Percentiles rank a stretch among this genome's conserved stretches.
phyloP scores from a whole-genome alignment of 345 rosid genomes.

The Populus alba region DNA sequence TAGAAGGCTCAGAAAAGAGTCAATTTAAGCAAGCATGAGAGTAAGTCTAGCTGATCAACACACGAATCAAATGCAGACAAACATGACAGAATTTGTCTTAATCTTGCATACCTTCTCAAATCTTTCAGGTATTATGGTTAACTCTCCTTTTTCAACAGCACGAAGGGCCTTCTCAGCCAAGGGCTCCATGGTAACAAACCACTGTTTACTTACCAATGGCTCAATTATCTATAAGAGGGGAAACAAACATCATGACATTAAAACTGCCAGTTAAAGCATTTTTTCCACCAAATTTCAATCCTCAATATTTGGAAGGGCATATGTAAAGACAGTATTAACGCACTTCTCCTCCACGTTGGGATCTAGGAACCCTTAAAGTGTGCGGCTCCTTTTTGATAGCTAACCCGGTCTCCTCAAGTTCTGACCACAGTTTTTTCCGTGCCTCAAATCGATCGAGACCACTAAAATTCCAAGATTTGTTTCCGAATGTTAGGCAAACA shows the following conservation, averaged over 20 bases:
- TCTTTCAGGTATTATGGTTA: conserved; percentile 86
- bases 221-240: conserved; percentile 63
- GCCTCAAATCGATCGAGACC: conserved; percentile 95
- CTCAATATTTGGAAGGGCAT: conserved; percentile 11
- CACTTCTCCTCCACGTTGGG: conserved; percentile 99
- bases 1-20: not conserved
- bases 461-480: conserved; percentile 39
- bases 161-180: conserved; percentile 93
- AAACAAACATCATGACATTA: conserved; percentile 11
- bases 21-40: not conserved
- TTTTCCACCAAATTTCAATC: not conserved
- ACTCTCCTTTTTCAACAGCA: conserved; percentile 73
- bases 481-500: conserved; percentile 14
- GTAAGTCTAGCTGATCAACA: not conserved
- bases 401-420: conserved; percentile 87
- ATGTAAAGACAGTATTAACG: conserved; percentile 19
- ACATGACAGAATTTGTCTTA: not conserved
- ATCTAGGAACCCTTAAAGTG: conserved; percentile 81
- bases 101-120: conserved; percentile 73
- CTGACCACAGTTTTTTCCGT: conserved; percentile 86
- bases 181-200: conserved; percentile 95
- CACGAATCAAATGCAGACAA: not conserved
- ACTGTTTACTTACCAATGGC: conserved; percentile 93
- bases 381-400: conserved; percentile 81
- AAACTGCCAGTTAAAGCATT: conserved; percentile 13